These are phyloP conservation scores for Lentinula sp. DNA, from an alignment of 768 basidiomycete species.

Conservation along the genomic window DNA sequence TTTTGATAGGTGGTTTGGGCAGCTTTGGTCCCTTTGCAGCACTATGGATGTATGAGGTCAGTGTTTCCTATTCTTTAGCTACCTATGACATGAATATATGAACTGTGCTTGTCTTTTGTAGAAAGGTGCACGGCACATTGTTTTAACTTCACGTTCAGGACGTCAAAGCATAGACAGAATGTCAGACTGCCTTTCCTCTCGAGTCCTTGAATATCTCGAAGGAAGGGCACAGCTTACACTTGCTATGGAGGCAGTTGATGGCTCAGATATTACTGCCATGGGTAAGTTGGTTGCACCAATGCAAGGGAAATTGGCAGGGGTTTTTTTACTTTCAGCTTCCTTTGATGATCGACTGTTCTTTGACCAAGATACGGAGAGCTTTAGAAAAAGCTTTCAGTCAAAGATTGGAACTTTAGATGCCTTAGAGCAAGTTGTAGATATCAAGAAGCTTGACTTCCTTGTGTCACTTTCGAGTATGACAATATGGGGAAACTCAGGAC, in stretches of 20 bases:
- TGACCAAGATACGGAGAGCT: slow-evolving; percentile 14
- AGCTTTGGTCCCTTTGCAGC: slow-evolving; percentile 18
- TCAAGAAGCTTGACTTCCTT: neutral
- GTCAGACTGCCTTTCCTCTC: too few relatives aligned
- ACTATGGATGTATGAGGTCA: slow-evolving; percentile 24
- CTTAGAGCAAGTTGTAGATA: neutral
- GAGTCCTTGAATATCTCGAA: too few relatives aligned
- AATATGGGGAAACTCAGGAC: neutral
- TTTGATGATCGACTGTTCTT: slow-evolving; percentile 14
- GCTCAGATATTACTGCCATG: too few relatives aligned
- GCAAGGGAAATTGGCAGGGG: slow-evolving; percentile 10
- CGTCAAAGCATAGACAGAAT: slow-evolving; percentile 7
- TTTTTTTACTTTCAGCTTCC: slow-evolving; percentile 12
- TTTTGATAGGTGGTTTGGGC: slow-evolving; percentile 22
- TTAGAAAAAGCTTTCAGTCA: slow-evolving; percentile 8
- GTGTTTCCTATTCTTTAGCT: neutral
- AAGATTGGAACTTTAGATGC: slow-evolving; percentile 14
- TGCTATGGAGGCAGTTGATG: too few relatives aligned
- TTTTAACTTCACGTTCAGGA: slow-evolving; percentile 16
- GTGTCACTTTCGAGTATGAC: neutral
- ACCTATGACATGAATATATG: too few relatives aligned
- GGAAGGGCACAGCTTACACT: too few relatives aligned
- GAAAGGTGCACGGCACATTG: slow-evolving; percentile 18
- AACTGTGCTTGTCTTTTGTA: neutral
- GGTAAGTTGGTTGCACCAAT: too few relatives aligned